These are phyloP conservation scores for Pyrus hybrid DNA, from an alignment of 331 rosid species.

Conservation along the genomic window DNA sequence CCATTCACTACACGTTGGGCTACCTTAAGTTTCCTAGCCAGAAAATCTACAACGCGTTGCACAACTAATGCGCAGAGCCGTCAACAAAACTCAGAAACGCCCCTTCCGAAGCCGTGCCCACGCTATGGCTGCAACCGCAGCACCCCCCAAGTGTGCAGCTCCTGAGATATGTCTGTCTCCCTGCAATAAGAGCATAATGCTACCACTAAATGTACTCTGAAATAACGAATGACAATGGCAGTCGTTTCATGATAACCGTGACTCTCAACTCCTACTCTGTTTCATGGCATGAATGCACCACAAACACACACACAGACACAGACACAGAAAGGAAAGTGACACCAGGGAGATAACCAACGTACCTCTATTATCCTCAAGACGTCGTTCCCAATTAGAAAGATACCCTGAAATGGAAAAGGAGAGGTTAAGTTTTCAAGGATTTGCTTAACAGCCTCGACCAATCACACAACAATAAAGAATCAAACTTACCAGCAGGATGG, in stretches of 20 bases:
- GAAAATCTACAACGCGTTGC: neutral
- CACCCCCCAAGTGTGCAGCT: conserved; percentile 86
- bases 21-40: neutral
- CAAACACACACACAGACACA: neutral
- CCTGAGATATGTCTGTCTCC: conserved; percentile 62
- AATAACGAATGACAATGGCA: neutral
- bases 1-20: neutral
- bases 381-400: conserved; percentile 68
- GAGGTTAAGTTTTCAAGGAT: conserved; percentile 19
- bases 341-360: conserved; percentile 10
- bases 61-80: neutral
- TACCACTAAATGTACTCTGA: neutral
- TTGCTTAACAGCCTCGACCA: conserved; percentile 4
- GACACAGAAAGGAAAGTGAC: neutral
- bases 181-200: conserved; percentile 23
- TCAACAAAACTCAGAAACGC: conserved; percentile 33
- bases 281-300: neutral
- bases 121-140: conserved; percentile 78
- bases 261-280: neutral
- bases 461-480: conserved; percentile 8
- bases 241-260: neutral
- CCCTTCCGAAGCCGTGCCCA: conserved; percentile 69
- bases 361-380: conserved; percentile 58
- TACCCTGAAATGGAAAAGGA: conserved; percentile 50
- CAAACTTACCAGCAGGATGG: conserved; percentile 56